Conservation (phyloP, 805 yeast genomes). For the Ogataea zsoltii region DNA sequence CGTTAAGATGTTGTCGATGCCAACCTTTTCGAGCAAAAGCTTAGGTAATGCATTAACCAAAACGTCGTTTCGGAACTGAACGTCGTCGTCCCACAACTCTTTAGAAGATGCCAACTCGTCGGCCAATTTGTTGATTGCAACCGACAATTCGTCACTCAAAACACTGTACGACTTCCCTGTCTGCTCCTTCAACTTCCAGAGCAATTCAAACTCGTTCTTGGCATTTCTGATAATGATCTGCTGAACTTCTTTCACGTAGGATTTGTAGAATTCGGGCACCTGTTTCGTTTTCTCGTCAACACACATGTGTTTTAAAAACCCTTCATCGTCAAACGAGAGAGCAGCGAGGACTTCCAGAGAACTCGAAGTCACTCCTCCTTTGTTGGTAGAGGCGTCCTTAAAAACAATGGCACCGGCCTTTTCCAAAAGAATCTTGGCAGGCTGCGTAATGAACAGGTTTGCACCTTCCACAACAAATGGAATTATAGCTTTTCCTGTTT, state of each 20-base stretch:
- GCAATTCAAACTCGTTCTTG: slow-evolving; percentile 75
- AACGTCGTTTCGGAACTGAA: slow-evolving; percentile 71
- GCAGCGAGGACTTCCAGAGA: slow-evolving; percentile 95
- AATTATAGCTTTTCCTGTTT: slow-evolving; percentile 73
- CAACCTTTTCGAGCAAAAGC: slow-evolving; percentile 61
- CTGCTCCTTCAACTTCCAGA: slow-evolving; percentile 72
- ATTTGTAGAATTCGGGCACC: slow-evolving; percentile 72
- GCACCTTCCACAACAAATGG: slow-evolving; percentile 98
- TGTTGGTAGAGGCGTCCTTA: slow-evolving; percentile 96
- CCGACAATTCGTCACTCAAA: slow-evolving; percentile 80
- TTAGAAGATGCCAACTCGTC: slow-evolving; percentile 81
- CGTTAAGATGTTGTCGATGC: slow-evolving; percentile 63
- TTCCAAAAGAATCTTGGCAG: slow-evolving; percentile 86
- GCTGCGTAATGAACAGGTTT: slow-evolving; percentile 90
- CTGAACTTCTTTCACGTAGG: slow-evolving; percentile 87
- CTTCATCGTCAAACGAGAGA: slow-evolving; percentile 82
- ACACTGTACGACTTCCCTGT: slow-evolving; percentile 65
- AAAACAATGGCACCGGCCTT: slow-evolving; percentile 82
- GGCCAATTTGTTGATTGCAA: slow-evolving; percentile 78
- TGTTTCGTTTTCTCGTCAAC: slow-evolving; percentile 51
- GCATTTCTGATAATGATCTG: slow-evolving; percentile 75
- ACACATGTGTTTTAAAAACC: slow-evolving; percentile 80
- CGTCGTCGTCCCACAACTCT: slow-evolving; percentile 84
- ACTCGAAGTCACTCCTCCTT: slow-evolving; percentile 98
- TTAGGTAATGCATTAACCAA: slow-evolving; percentile 77